Evolutionary conservation across 495 filamentous ascomycete genomes (phyloP), one percentile per base, ranked within the genome.

Genomic region (Xylaria scruposa): DNA sequence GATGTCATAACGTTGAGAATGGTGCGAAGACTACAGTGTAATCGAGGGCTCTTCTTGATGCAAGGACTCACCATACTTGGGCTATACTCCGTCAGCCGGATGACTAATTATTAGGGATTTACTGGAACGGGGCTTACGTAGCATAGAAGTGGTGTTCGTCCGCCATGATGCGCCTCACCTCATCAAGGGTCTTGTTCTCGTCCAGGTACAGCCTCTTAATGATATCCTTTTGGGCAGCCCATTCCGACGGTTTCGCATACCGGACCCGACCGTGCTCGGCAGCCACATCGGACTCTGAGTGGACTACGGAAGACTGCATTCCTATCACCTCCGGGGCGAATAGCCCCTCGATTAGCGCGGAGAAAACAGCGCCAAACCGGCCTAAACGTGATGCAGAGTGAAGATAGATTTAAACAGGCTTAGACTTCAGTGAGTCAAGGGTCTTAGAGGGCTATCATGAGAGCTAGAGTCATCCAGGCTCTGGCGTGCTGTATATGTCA

Each of bases 151-250:
- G 71, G 64, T 83, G 73, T 54, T 65, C 63, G 49, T 78, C 72
- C 67, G 75, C 67, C 80, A 83, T 82, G 44, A 81, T 68, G 49
- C 74, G 70, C 74, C 72, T 78, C 38, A 83, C 82, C 67, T 82
- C 81, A 15, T 80, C 78, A 31, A 83, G 79, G 9, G 82, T 79
- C 64, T 67, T 72, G 68, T 79, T 81, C n/a, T 81, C 71, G 56
- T 72, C 70, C 75, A 79, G 78, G 74, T 83, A 83, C 36, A 78
- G 70, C 26, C 13, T 64, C 36, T 79, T 72, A 59, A 83, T 82
- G 33, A 74, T 63, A 26, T 77, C 73, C 53, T 77, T 75, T 70
- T 81, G 74, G 49, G 76, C 76, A 26, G 80, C 78, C 82, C 82
- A 83, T 62, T 73, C 60, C 24, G 70, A 72, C 21, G 70, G 70